phyloP scores from a whole-genome alignment of 2,329 filamentous ascomycete genomes.

The Exserohilum turcica region DNA sequence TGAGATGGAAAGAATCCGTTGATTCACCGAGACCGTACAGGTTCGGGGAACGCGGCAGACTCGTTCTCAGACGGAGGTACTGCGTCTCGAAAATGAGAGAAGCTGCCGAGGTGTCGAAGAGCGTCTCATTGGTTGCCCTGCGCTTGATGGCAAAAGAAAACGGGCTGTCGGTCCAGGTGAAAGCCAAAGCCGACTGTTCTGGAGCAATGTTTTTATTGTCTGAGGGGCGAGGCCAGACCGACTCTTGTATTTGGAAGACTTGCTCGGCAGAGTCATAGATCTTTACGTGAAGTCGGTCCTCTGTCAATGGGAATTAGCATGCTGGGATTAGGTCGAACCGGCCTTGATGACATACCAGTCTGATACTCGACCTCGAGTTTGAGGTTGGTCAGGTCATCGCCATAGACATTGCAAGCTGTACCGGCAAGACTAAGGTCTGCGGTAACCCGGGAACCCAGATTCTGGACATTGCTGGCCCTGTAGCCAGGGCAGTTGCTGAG shows the following conservation, averaged over 20 bases:
- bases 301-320: slow-evolving; percentile 46
- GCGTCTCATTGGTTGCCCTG: slow-evolving; percentile 60
- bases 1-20: slow-evolving; percentile 70
- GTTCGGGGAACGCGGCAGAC: slow-evolving; percentile 68
- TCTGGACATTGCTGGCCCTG: slow-evolving; percentile 63
- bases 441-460: slow-evolving; percentile 61
- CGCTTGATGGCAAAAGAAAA: slow-evolving; percentile 70
- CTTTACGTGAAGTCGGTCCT: slow-evolving; percentile 70
- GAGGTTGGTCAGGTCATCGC: slow-evolving; percentile 60
- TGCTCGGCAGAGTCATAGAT: slow-evolving; percentile 71
- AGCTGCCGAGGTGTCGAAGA: slow-evolving; percentile 73
- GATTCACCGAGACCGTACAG: slow-evolving; percentile 81
- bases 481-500: slow-evolving; percentile 67
- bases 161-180: slow-evolving; percentile 61
- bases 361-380: slow-evolving; percentile 65
- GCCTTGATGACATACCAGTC: slow-evolving; percentile 53
- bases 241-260: slow-evolving; percentile 75
- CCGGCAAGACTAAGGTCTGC: slow-evolving; percentile 73
- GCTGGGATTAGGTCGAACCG: slow-evolving; percentile 65
- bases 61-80: slow-evolving; percentile 73
- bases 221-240: slow-evolving; percentile 66
- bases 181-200: slow-evolving; percentile 56
- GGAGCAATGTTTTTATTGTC: slow-evolving; percentile 36
- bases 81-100: slow-evolving; percentile 76
- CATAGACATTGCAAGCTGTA: slow-evolving; percentile 64